phyloP scores from a whole-genome alignment of 306 rosid species.

The Sophora flavescens region DNA sequence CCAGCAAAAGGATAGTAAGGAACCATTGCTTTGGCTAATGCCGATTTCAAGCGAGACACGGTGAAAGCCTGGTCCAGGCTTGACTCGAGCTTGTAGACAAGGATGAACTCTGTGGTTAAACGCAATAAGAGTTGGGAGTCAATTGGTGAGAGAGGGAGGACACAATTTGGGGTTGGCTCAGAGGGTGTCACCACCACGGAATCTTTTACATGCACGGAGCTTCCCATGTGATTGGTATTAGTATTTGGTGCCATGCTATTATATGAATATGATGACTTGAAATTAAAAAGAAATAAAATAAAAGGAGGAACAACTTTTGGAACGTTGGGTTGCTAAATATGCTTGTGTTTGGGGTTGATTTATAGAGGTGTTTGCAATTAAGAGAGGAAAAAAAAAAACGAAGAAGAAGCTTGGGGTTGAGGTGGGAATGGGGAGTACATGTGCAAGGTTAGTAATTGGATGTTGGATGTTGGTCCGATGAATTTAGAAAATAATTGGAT shows the following conservation, averaged over 20 bases:
- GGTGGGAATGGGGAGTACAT: neutral
- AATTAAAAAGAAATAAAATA: neutral
- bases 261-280: neutral
- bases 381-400: neutral
- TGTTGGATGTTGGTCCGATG: too few relatives aligned
- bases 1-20: conserved; percentile 81
- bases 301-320: too few relatives aligned
- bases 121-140: conserved; percentile 95
- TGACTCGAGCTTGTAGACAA: conserved; percentile 55
- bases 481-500: too few relatives aligned
- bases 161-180: conserved; percentile 67
- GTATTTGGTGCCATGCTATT: neutral
- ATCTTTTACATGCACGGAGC: conserved; percentile 62
- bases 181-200: conserved; percentile 67
- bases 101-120: conserved; percentile 81
- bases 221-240: conserved; percentile 56
- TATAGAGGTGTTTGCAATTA: too few relatives aligned
- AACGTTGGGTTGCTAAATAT: neutral
- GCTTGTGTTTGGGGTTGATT: neutral
- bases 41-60: conserved; percentile 54
- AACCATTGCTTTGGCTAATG: conserved; percentile 71
- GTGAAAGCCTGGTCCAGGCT: conserved; percentile 43
- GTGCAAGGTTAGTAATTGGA: conserved; percentile 29
- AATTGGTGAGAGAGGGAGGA: conserved; percentile 71
- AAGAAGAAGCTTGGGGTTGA: too few relatives aligned